Percentiles rank a stretch among this genome's conserved stretches.
phyloP scores from a whole-genome alignment of 202 grass and related monocot genomes.

The Musa balbisiana region DNA sequence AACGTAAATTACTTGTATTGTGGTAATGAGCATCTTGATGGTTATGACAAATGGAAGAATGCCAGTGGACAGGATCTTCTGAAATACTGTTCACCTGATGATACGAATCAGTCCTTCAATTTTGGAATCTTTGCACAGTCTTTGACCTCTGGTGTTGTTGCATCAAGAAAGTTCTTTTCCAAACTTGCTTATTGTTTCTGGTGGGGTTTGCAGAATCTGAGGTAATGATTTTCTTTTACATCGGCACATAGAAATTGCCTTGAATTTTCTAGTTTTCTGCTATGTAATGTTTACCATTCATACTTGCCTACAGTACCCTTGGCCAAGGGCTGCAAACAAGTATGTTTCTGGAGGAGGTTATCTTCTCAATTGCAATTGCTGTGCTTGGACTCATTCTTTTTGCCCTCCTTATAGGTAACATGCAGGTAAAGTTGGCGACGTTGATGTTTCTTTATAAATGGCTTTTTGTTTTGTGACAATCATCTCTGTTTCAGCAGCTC shows the following conservation, averaged over 20 bases:
- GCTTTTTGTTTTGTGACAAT: not conserved
- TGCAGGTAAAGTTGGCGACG: conserved; percentile 6
- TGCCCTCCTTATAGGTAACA: conserved; percentile 19
- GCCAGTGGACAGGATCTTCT: conserved; percentile 34
- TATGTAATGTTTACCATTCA: not conserved
- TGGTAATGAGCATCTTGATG: conserved; percentile 29
- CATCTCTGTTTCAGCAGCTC: not conserved
- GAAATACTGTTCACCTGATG: conserved; percentile 38
- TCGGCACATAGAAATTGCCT: too few species aligned
- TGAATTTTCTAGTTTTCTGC: not conserved
- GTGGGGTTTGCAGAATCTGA: conserved; percentile 86
- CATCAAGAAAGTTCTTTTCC: conserved; percentile 34
- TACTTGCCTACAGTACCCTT: conserved; percentile 15
- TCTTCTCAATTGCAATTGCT: conserved; percentile 20
- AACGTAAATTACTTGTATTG: conserved; percentile 63
- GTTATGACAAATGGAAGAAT: conserved; percentile 49
- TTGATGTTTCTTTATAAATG: not conserved
- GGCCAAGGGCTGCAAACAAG: conserved; percentile 18
- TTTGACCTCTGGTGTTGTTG: conserved; percentile 47
- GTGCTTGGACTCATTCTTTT: conserved; percentile 18
- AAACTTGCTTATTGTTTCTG: conserved; percentile 82
- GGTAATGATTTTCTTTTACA: conserved; percentile 23
- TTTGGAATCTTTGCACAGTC: conserved; percentile 72
- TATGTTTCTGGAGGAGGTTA: conserved; percentile 13
- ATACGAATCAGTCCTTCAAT: conserved; percentile 42